Base-by-base conservation (phyloP, 108 stramenopile genomes). In the Asterionellopsis glacialis region DNA sequence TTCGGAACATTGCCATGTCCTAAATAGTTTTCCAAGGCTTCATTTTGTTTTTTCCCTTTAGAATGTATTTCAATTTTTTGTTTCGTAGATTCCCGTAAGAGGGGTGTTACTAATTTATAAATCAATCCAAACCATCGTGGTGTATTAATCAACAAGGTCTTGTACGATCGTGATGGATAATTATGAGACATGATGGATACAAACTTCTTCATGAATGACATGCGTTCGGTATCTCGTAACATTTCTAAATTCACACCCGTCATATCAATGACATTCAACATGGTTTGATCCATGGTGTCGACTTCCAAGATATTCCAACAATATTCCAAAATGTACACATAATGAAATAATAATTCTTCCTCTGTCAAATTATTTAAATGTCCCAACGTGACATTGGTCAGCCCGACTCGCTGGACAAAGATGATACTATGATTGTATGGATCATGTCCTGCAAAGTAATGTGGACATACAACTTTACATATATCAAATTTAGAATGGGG, bases 251-350 rank as follows among this genome's bases (percentile, higher is more conserved):
- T 63, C 27, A 85, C 33, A 12, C 83, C 84, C n/a, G 61, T 65
- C 71, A 91, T 57, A 68, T 91, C 90, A 53, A 91, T 63, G 7
- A 87, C 67, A n/a, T 76, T 76, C 12, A 84, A 87, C 90, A 91
- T 87, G 10, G 81, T 71, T 15, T 63, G 72, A 64, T 79, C 70
- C 59, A 22, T 81, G 81, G 33, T 33, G 7, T 33, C 7, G 33
- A 7, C 5, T 26, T 91, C 86, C 23, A 87, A 25, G 14, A 91
- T 75, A n/a, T 80, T 77, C 86, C 85, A 91, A 40, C 84, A 81
- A 54, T 87, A 87, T 50, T 91, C 86, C 64, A 87, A 70, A 2
- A 81, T 69, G 53, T 81, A 91, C 18, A 87, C 65, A 63, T 85
- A 91, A 63, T 88, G 84, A 40, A 73, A 38, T 28, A 87, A 50